These are phyloP conservation scores for Parafenestella ontariensis DNA, from an alignment of 2,329 filamentous ascomycete genomes.

Conservation along the genomic window DNA sequence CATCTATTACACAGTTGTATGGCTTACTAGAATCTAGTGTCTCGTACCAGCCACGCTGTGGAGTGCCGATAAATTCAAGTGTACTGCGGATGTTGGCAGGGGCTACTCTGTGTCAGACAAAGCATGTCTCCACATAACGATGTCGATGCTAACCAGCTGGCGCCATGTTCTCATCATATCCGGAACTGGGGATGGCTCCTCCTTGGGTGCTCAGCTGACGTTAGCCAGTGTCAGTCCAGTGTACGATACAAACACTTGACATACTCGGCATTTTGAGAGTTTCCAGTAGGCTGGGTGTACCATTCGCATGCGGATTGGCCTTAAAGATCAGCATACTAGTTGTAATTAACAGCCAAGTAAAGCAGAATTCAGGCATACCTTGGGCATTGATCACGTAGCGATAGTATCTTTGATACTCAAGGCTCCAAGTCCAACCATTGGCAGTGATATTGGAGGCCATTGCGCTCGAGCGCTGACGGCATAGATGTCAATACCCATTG, in stretches of 20 bases:
- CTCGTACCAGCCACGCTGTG: conserved; percentile 10
- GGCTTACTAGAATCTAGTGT: conserved; percentile 10
- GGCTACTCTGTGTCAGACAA: neutral
- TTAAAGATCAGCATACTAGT: no score
- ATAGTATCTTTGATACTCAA: neutral
- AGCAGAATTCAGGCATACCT: no score
- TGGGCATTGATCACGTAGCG: neutral
- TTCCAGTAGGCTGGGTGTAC: no score
- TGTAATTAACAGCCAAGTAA: no score
- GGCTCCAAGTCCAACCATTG: neutral
- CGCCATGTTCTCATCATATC: conserved; percentile 8
- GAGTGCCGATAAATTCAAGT: conserved; percentile 2
- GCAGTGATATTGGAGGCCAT: neutral
- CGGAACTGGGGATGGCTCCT: conserved; percentile 5
- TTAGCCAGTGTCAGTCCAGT: neutral
- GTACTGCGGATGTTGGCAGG: neutral
- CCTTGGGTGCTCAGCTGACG: neutral
- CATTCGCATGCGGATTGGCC: no score
- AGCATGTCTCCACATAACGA: conserved; percentile 5
- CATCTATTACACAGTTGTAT: neutral
- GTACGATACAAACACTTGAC: neutral
- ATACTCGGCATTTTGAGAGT: no score
- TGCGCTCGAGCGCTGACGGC: neutral
- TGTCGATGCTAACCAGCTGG: conserved; percentile 5
- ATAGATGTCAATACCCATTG: neutral